Evolutionary conservation across 352 stramenopile species (phyloP).

Genomic region (Plasmopara muralis): DNA sequence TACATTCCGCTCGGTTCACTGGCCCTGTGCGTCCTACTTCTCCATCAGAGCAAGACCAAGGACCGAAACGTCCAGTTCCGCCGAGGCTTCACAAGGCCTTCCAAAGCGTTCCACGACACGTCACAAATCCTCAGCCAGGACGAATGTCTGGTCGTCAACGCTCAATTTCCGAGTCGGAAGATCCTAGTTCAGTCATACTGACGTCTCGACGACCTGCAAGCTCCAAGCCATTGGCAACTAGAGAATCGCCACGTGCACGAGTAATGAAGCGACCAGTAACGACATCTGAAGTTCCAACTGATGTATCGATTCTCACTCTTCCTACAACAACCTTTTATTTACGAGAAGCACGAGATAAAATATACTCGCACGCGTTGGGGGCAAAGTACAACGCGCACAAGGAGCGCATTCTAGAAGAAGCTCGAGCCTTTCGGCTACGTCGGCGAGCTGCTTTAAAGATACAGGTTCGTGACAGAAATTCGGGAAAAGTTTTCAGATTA

Average conservation of each 20-base stretch:
- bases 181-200: constrained; percentile 21
- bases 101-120: constrained; percentile 2
- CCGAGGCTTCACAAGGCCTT: constrained; percentile 14
- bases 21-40: constrained; percentile 8
- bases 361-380: constrained; percentile 37
- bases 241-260: constrained; percentile 36
- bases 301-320: constrained; percentile 31
- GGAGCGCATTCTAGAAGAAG: constrained; percentile 37
- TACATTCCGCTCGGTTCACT: constrained; percentile 1
- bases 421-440: constrained; percentile 35
- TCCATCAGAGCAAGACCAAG: constrained; percentile 4
- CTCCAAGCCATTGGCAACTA: not conserved
- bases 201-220: constrained; percentile 8
- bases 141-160: constrained; percentile 10
- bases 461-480: constrained; percentile 29
- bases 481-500: not conserved
- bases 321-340: constrained; percentile 44
- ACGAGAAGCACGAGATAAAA: constrained; percentile 30
- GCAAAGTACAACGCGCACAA: constrained; percentile 49
- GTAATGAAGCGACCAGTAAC: constrained; percentile 29
- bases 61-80: constrained; percentile 18
- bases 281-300: constrained; percentile 29
- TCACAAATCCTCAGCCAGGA: constrained; percentile 14
- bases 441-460: constrained; percentile 42
- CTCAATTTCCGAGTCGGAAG: constrained; percentile 7